phyloP scores from a whole-genome alignment of 1,284 basidiomycete genomes.

The Bjerkandera adusta region DNA sequence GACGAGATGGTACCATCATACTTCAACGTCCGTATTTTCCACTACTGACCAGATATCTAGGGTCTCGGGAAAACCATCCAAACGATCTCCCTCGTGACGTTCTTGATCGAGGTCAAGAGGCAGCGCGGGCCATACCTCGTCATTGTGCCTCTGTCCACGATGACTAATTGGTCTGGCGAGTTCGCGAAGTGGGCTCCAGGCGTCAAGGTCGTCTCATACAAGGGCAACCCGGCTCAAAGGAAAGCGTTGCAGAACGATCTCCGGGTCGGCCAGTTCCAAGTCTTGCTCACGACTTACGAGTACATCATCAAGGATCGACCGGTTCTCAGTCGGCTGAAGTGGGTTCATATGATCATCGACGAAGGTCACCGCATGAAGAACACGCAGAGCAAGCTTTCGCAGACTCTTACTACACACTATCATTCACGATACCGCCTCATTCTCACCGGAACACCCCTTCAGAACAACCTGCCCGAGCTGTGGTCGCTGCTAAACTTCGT shows the following conservation, averaged over 20 bases:
- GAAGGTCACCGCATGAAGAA: conserved; percentile 99
- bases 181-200: conserved; percentile 97
- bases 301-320: conserved; percentile 99
- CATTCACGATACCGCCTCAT: conserved; percentile 94
- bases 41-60: conserved; percentile 40
- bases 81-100: conserved; percentile 95
- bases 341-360: conserved; percentile 99
- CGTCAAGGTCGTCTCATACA: conserved; percentile 87
- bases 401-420: conserved; percentile 94
- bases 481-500: conserved; percentile 99
- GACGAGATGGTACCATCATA: conserved; percentile 87
- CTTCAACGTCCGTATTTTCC: conserved; percentile 15
- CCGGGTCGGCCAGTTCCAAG: conserved; percentile 86
- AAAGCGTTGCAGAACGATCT: conserved; percentile 67
- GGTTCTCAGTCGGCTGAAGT: conserved; percentile 88
- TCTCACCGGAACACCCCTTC: conserved; percentile 96
- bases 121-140: conserved; percentile 96
- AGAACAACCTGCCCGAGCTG: conserved; percentile 98
- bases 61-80: conserved; percentile 96
- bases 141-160: conserved; percentile 96
- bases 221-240: conserved; percentile 86
- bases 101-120: conserved; percentile 91
- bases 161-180: conserved; percentile 98
- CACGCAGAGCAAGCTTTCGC: conserved; percentile 91
- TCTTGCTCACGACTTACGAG: conserved; percentile 96